Evolutionary conservation across 257 asterid species (phyloP), one percentile per base, ranked within the genome.

Genomic region (Gentiana dahurica): DNA sequence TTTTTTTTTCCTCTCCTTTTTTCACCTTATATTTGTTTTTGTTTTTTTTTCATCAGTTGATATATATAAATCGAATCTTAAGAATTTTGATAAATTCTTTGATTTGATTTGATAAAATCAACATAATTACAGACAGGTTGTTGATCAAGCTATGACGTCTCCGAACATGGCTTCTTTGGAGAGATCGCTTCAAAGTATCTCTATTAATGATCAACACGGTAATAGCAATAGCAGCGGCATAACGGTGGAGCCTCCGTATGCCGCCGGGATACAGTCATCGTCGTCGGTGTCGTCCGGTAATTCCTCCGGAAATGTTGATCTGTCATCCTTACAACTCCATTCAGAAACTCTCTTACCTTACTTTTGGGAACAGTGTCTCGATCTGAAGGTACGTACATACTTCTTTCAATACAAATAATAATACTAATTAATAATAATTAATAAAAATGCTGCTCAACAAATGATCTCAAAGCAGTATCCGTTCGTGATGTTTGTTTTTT

Each of bases 281-380:
- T 34, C 15, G n/a, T 12, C 78, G 32, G 79, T 76, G 41, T 70
- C 75, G 58, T 64, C 67, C 57, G 68, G 59, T 3, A 63, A 60
- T 55, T 24, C 24, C 24, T 24, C 55, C 10, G 12, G 37, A 64
- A 13, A 1, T 9, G 48, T 32, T 65, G 2, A 32, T 34, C 67
- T 49, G 32, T 60, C 63, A 36, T 41, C 75, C 45, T 41, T 83
- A 57, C 95, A 92, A 11, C 94, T 88, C 63, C 83, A 88, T 74
- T 83, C 95, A 0, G 60, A 88, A 50, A 68, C 63, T 65, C 71
- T 94, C 0, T 76, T 92, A 12, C 99, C 99, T 65, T 76, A 74
- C 64, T 77, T 78, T 41, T 92, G 97, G 99, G 95, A 92, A 67
- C 99, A 88, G 85, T 88, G 95, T 75, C 86, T 85, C 66, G 97